phyloP scores from a whole-genome alignment of 202 grass and related monocot species.

The Schoenoplectus tabernaemontani region DNA sequence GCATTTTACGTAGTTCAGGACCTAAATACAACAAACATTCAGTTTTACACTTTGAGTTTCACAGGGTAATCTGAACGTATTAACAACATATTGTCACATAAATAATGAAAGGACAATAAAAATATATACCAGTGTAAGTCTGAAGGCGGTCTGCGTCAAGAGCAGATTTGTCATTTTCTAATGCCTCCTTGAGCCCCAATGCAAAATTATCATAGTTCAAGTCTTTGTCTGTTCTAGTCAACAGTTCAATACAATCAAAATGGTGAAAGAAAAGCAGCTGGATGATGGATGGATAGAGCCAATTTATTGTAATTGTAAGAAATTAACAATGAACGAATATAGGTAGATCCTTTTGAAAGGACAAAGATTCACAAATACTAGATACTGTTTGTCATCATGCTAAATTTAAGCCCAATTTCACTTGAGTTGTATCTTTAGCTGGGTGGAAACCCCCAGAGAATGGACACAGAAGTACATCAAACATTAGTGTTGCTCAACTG shows the following conservation, averaged over 20 bases:
- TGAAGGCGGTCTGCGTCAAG: constrained; percentile 78
- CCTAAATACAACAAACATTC: constrained; percentile 40
- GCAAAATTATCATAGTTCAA: constrained; percentile 93
- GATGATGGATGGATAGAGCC: neutral
- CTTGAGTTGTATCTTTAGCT: neutral
- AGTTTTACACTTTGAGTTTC: constrained; percentile 21
- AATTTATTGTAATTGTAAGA: neutral
- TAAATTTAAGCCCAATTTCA: neutral
- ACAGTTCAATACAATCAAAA: neutral
- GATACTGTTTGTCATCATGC: neutral
- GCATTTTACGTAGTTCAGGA: constrained; percentile 50
- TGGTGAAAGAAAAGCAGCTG: neutral
- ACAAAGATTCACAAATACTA: neutral
- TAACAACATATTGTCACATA: neutral
- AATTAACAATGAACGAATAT: constrained; percentile 4
- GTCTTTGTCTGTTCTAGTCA: constrained; percentile 53
- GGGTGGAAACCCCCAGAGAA: neutral
- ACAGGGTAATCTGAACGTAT: neutral
- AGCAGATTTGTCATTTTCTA: constrained; percentile 77
- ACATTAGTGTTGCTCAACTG: neutral
- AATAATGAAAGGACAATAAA: neutral
- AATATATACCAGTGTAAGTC: constrained; percentile 55
- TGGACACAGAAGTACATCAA: no score
- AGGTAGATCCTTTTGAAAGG: constrained; percentile 1
- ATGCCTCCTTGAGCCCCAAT: constrained; percentile 60